Evolutionary conservation across 768 basidiomycete genomes (phyloP), one percentile per base, ranked within the genome.

Genomic region (Mycena maculata): DNA sequence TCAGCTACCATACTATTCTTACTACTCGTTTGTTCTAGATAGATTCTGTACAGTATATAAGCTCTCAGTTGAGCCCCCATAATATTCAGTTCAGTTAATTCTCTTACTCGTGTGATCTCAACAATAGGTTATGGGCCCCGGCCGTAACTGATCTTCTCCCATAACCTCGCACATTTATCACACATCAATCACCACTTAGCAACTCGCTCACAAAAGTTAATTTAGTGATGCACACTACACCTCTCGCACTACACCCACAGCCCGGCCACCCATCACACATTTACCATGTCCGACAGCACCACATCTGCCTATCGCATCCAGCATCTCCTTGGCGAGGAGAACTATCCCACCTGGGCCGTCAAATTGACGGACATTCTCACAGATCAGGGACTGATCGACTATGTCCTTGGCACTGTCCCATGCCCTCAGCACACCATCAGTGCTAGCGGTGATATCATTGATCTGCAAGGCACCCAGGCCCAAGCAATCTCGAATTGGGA

Each of bases 291-390:
- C 33, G 33, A 36, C 33, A 36, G 33, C 33, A 36, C 33, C 33
- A 36, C 33, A 36, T 36, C 33, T 36, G 33, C 33, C 33, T 36
- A 36, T 36, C 33, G 33, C 33, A 36, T 74, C 41, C 52, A 69
- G 27, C 61, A 47, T 4, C 65, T 70, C 55, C 31, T 68, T 25
- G 71, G 72, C 39, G 30, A 41, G 36, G 68, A 64, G 36, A 68
- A 72, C 27, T 73, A 71, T 75, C 73, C 25, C 62, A 69, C 33
- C 33, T 75, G 72, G 74, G 36, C 52, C 31, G 52, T 63, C 20
- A 63, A 63, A 30, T 27, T 63, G 15, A 63, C 42, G 4, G 71
- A 73, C 60, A 71, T 75, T n/a, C 56, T 75, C 4, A 73, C 72
- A 0, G 70, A 76, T 49, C 42, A 61, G 30, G 63, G 54, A 0